Percentiles rank a stretch among this genome's conserved stretches.
These are phyloP conservation scores for Scalesia atractyloides DNA, from an alignment of 129 eudicot genomes.

Conservation along the genomic window DNA sequence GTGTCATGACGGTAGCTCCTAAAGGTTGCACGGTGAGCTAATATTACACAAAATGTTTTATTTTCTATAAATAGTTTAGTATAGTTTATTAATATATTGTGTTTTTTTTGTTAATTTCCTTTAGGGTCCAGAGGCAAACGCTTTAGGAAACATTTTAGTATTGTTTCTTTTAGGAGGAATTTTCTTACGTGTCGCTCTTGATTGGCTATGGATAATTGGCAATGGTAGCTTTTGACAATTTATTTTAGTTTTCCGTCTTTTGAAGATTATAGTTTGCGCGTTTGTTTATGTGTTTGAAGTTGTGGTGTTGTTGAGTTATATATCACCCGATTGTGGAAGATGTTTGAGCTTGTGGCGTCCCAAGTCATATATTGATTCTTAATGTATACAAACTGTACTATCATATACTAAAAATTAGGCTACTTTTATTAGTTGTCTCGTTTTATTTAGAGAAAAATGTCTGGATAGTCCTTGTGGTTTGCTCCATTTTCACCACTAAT, in stretches of 20 bases:
- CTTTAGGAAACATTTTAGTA: slow-evolving; percentile 62
- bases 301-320: too few relatives aligned
- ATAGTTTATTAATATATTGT: not conserved
- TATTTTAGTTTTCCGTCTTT: not conserved
- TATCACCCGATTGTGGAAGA: not conserved
- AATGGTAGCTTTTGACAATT: slow-evolving; percentile 33
- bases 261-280: not conserved
- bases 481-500: too few relatives aligned
- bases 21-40: slow-evolving; percentile 64
- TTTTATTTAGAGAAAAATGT: too few relatives aligned
- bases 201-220: slow-evolving; percentile 78
- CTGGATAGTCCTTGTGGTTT: too few relatives aligned
- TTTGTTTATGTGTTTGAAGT: not conserved
- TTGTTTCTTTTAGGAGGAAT: slow-evolving; percentile 61
- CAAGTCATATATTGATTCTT: not conserved
- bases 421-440: too few relatives aligned
- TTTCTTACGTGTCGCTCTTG: slow-evolving; percentile 63
- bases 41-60: not conserved
- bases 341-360: not conserved
- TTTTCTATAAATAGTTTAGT: not conserved
- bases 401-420: too few relatives aligned
- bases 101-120: not conserved
- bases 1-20: slow-evolving; percentile 63
- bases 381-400: too few relatives aligned
- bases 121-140: slow-evolving; percentile 83